These are phyloP conservation scores for Pythium chondricola DNA, from an alignment of 352 stramenopile species.

Conservation along the genomic window DNA sequence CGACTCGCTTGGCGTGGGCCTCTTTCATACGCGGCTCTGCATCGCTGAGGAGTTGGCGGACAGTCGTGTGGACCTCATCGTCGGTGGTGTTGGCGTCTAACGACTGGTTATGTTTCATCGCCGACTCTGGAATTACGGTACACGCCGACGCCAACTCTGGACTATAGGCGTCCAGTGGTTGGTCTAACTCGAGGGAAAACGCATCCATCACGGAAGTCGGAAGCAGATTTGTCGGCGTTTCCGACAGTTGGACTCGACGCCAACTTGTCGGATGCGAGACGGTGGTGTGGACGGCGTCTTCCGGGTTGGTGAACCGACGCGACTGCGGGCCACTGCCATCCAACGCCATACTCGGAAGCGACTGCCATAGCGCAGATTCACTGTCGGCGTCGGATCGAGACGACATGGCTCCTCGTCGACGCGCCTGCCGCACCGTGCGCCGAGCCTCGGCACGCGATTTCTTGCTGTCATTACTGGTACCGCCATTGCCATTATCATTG, in stretches of 20 bases:
- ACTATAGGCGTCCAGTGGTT: constrained; percentile 36
- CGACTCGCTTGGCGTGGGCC: constrained; percentile 14
- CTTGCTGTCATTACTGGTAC: constrained; percentile 23
- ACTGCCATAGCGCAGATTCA: not conserved
- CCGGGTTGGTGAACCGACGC: constrained; percentile 22
- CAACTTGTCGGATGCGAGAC: constrained; percentile 60
- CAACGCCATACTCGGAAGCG: constrained; percentile 6
- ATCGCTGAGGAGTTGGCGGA: constrained; percentile 34
- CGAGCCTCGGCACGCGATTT: constrained; percentile 45
- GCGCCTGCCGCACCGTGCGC: constrained; percentile 37
- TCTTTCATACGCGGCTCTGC: constrained; percentile 13
- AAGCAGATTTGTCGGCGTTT: constrained; percentile 36
- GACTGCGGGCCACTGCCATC: constrained; percentile 13
- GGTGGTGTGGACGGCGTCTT: constrained; percentile 36
- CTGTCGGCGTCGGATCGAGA: constrained; percentile 4
- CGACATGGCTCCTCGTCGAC: constrained; percentile 35
- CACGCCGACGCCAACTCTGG: constrained; percentile 14
- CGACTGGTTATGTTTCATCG: not conserved
- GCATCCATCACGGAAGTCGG: constrained; percentile 10
- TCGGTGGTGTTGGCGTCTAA: not conserved
- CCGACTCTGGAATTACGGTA: constrained; percentile 18
- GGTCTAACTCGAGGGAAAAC: constrained; percentile 32
- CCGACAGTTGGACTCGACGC: constrained; percentile 34
- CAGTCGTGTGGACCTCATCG: constrained; percentile 23
- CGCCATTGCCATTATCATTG: not conserved